A percentile compares a stretch with the other conserved stretches of the same genome.
Evolutionary conservation across 1,284 basidiomycete species (phyloP).

Genomic region (Abortiporus biennis): DNA sequence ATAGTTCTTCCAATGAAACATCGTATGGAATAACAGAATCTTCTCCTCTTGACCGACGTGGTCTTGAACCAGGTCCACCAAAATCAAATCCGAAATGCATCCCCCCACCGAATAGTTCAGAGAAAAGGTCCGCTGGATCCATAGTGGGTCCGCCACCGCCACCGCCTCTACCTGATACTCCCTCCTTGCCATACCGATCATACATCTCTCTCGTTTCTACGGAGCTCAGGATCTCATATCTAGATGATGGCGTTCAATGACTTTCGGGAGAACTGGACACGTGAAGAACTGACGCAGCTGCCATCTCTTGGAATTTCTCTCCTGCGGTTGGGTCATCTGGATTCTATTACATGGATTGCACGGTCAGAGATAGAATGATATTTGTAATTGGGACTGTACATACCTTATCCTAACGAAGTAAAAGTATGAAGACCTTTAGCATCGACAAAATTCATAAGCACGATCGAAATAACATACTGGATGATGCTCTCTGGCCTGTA

Average conservation of each 20-base stretch:
- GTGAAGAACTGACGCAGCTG: constrained; percentile 63
- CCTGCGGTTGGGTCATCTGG: constrained; percentile 74
- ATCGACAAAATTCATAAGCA: not conserved
- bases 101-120: constrained; percentile 66
- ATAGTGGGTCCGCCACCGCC: constrained; percentile 42
- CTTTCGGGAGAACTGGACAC: constrained; percentile 2
- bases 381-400: constrained; percentile 8
- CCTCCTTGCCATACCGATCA: constrained; percentile 76
- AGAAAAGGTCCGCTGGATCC: constrained; percentile 70
- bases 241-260: constrained; percentile 22
- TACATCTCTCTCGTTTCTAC: constrained; percentile 74
- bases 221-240: constrained; percentile 85
- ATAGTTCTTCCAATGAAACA: constrained; percentile 89
- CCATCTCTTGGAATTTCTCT: constrained; percentile 84
- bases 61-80: constrained; percentile 39
- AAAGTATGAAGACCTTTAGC: constrained; percentile 1
- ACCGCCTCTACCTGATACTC: constrained; percentile 42
- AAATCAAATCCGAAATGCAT: constrained; percentile 49
- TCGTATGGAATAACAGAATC: constrained; percentile 79
- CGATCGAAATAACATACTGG: constrained; percentile 54
- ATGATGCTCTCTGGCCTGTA: constrained; percentile 83
- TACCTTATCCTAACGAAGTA: constrained; percentile 55
- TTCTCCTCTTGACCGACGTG: constrained; percentile 48
- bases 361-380: no score
- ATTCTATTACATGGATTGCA: constrained; percentile 43